A percentile compares a stretch with the other conserved stretches of the same genome.
Evolutionary conservation across 352 stramenopile genomes (phyloP).

Genomic region (Globisporangium rhizosaccharum): DNA sequence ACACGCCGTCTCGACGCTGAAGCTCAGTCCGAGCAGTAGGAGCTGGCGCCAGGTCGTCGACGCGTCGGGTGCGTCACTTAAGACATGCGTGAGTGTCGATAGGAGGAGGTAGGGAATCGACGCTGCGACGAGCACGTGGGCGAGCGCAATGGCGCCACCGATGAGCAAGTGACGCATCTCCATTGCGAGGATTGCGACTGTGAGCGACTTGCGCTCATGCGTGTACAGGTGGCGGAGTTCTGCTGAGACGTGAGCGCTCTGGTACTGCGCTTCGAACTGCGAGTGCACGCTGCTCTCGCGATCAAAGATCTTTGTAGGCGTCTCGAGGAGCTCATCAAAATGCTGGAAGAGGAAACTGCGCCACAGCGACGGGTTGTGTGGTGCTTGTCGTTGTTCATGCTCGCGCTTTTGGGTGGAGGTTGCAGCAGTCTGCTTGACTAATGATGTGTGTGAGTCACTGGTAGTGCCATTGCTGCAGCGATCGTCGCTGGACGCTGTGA

Average conservation of each 20-base stretch:
- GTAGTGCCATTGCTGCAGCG: too few species aligned
- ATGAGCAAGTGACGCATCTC: background rate
- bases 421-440: background rate
- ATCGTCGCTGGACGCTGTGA: background rate
- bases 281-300: background rate
- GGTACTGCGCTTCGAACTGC: background rate
- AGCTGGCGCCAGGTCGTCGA: background rate
- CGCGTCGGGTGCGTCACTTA: background rate
- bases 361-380: background rate
- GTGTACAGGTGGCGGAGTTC: background rate
- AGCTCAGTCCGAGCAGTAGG: background rate
- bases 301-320: background rate
- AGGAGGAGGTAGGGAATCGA: background rate
- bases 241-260: background rate
- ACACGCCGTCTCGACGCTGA: background rate
- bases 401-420: background rate
- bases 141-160: background rate
- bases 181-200: background rate
- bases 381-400: background rate
- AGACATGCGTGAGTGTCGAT: background rate
- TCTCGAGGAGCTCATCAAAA: background rate
- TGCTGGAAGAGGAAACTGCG: background rate
- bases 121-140: background rate
- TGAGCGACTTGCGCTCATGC: background rate
- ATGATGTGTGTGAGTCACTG: too few species aligned